Base-by-base conservation (phyloP, 805 yeast genomes). In the Kurtzmaniella cleridarum region DNA sequence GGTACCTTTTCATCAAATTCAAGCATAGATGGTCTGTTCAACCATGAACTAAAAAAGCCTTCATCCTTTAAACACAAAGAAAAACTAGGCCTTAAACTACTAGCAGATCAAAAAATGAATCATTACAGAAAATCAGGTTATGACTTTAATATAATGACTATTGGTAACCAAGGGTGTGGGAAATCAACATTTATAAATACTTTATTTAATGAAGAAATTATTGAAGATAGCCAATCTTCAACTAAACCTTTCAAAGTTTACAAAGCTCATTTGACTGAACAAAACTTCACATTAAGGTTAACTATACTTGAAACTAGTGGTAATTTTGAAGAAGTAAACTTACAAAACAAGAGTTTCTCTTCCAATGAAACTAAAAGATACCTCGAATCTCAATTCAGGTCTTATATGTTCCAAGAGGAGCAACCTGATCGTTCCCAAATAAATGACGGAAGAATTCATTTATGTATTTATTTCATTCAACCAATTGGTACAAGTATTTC, bases 171-270 rank as follows among this genome's bases (percentile, higher is more conserved):
- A 42, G 71, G 71, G 13, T 53, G 59, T 34, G 87, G 89, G 1
- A 87, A 86, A 55, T 77, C 87, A 3, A 78, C 91, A 1, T 86
- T 89, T 46, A 66, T 88, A 49, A 86, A 90, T 67, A 81, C 95
- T 7, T 69, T 90, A 45, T 84, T 87, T 57, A 81, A 82, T 6
- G 13, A 29, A 29, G 14, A 15, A 5, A 34, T 39, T 27, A 12
- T 30, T 12, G 36, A 38, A 8, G 23, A 30, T 20, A 13, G 2
- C 31, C 54, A 37, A 65, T 59, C 37, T 58, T 57, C 48, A 68
- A 62, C 53, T 62, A 45, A 53, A 9, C 15, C 28, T 16, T 58
- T 73, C 15, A 41, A 48, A 3, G 51, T 60, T 3, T 59, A 70
- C 36, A 58, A 66, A 39, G 75, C 77, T 41, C 75, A 72, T 43